phyloP scores from a whole-genome alignment of 352 stramenopile species.

The Halophytophthora polymorphica region DNA sequence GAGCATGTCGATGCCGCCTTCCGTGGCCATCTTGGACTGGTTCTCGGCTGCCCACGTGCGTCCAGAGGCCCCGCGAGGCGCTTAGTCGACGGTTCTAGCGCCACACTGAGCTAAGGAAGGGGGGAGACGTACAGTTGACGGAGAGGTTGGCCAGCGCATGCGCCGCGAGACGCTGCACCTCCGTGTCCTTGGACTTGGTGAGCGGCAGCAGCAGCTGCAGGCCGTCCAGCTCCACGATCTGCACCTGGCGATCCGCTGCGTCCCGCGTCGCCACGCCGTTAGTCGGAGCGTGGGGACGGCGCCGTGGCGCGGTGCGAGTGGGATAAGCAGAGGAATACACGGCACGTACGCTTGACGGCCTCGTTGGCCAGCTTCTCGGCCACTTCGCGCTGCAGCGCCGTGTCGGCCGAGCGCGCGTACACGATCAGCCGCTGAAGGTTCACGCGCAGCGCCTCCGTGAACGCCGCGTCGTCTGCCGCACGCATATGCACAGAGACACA shows the following conservation, averaged over 20 bases:
- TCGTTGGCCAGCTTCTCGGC: slow-evolving; percentile 95
- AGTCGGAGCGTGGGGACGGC: neutral
- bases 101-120: neutral
- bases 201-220: slow-evolving; percentile 91
- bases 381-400: slow-evolving; percentile 87
- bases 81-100: neutral
- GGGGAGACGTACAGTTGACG: slow-evolving; percentile 77
- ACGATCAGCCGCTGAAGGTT: slow-evolving; percentile 91
- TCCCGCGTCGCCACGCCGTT: neutral
- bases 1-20: slow-evolving; percentile 93
- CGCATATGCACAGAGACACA: neutral
- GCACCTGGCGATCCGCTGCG: slow-evolving; percentile 88
- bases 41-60: slow-evolving; percentile 74
- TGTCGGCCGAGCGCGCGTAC: slow-evolving; percentile 91
- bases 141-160: slow-evolving; percentile 94
- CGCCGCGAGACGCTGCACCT: slow-evolving; percentile 92
- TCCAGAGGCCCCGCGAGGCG: neutral
- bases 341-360: slow-evolving; percentile 86
- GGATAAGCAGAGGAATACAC: neutral
- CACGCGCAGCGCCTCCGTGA: slow-evolving; percentile 84
- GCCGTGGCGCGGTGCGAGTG: too few relatives aligned
- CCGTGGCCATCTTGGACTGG: slow-evolving; percentile 91
- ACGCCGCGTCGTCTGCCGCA: slow-evolving; percentile 58
- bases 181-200: slow-evolving; percentile 89
- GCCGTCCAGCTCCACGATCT: slow-evolving; percentile 93